Conservation (phyloP, 441 rosid genomes). For the Pelargonium myrrhifolium region DNA sequence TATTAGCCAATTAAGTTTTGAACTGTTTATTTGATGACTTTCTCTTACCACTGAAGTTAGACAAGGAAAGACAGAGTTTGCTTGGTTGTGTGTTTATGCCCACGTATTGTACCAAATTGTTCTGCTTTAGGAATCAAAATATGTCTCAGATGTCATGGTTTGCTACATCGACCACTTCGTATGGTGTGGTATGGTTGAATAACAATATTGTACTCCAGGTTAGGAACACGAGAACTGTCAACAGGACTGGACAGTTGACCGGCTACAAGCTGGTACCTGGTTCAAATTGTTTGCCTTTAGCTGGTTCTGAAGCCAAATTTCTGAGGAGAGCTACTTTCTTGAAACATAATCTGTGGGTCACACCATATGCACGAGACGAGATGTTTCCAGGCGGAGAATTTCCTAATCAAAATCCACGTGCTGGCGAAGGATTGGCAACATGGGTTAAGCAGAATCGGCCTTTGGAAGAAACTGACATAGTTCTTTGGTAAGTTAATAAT, state of each 20-base stretch:
- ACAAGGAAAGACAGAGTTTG: too few species aligned
- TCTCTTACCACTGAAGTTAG: too few species aligned
- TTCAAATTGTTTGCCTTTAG: conserved; percentile 72
- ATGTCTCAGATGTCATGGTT: too few species aligned
- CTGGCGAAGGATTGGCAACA: conserved; percentile 69
- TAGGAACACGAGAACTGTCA: conserved; percentile 73
- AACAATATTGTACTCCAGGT: conserved; percentile 37
- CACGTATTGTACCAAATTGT: too few species aligned
- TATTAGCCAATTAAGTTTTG: too few species aligned
- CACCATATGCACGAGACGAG: conserved; percentile 51
- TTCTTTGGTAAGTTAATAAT: conserved; percentile 51
- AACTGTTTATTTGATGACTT: too few species aligned
- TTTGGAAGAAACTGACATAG: conserved; percentile 65
- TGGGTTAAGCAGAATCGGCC: conserved; percentile 77
- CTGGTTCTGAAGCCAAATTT: conserved; percentile 69
- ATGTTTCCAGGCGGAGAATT: conserved; percentile 85
- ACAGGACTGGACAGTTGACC: conserved; percentile 73
- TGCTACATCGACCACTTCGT: too few species aligned
- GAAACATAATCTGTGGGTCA: conserved; percentile 80
- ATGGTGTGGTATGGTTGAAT: not conserved
- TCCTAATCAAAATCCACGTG: conserved; percentile 82
- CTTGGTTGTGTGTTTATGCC: too few species aligned
- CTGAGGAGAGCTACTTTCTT: conserved; percentile 76
- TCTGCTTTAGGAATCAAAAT: too few species aligned
- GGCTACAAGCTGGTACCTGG: conserved; percentile 82